Conservation (phyloP, 1,284 basidiomycete species). For the Leccinum griseonigrum region DNA sequence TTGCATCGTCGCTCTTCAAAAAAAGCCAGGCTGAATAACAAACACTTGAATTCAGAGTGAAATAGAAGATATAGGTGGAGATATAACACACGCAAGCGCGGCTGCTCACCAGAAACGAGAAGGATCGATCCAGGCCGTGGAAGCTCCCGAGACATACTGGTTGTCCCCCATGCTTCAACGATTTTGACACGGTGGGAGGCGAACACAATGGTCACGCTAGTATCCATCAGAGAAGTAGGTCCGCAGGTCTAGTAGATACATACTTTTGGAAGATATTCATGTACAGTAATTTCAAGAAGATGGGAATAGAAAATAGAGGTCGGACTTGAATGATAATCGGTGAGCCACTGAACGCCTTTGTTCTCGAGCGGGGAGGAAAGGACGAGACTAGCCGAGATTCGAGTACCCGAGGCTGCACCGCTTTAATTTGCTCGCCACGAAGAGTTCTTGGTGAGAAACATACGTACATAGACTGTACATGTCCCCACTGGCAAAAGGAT, state of each 20-base stretch:
- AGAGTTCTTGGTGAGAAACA: no score
- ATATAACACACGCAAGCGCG: not conserved
- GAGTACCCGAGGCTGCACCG: no score
- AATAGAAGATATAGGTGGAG: not conserved
- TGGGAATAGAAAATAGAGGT: no score
- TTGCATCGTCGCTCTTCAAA: not conserved
- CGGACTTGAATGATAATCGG: no score
- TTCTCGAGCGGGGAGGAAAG: no score
- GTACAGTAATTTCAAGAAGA: not conserved
- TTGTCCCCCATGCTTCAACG: not conserved
- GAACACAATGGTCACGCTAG: not conserved
- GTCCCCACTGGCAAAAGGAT: no score
- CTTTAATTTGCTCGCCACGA: no score
- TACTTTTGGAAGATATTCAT: not conserved
- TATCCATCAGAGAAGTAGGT: not conserved
- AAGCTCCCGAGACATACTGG: not conserved
- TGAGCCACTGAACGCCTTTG: no score
- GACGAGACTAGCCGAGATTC: no score
- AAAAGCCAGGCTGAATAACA: not conserved
- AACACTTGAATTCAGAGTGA: not conserved
- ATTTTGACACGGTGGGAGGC: not conserved
- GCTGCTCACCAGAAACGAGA: not conserved
- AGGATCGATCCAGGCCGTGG: not conserved
- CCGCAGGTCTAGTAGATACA: not conserved
- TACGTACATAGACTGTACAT: no score